Percentiles rank a stretch among this genome's conserved stretches.
These are phyloP conservation scores for Tripterygium wilfordii DNA, from an alignment of 177 flowering plant genomes.

Conservation along the genomic window DNA sequence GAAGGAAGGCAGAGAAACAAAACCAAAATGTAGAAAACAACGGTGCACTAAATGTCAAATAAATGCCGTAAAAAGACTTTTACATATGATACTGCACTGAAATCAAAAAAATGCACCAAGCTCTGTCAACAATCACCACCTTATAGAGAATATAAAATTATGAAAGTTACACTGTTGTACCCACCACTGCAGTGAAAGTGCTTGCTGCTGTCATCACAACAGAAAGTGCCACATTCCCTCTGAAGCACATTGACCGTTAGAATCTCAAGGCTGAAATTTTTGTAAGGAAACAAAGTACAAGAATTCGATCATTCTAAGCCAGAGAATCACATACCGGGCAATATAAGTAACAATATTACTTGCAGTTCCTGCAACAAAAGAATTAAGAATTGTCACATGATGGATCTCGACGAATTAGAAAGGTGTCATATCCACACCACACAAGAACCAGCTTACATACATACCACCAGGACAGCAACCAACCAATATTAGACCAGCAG, in stretches of 20 bases:
- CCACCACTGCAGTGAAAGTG: constrained; percentile 78
- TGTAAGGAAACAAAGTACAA: background rate
- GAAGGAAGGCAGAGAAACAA: no score
- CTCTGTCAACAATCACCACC: background rate
- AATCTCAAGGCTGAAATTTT: background rate
- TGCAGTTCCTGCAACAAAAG: constrained; percentile 68
- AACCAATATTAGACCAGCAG: constrained; percentile 90
- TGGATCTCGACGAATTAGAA: no score
- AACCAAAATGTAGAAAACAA: no score
- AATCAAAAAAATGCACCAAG: background rate
- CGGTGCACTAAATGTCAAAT: no score
- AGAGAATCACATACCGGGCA: constrained; percentile 53
- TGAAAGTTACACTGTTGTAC: no score
- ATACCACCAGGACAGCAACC: constrained; percentile 94
- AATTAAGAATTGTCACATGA: background rate
- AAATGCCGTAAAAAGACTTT: no score
- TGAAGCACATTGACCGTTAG: constrained; percentile 25
- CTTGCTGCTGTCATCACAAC: constrained; percentile 94
- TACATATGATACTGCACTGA: background rate
- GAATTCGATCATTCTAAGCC: background rate
- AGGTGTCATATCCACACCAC: no score
- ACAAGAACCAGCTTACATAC: constrained; percentile 2
- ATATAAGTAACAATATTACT: constrained; percentile 90
- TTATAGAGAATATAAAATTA: background rate
- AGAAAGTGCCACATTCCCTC: constrained; percentile 94